Evolutionary conservation across 345 rosid species (phyloP), one percentile per base, ranked within the genome.

Genomic region (Mangifera indica): DNA sequence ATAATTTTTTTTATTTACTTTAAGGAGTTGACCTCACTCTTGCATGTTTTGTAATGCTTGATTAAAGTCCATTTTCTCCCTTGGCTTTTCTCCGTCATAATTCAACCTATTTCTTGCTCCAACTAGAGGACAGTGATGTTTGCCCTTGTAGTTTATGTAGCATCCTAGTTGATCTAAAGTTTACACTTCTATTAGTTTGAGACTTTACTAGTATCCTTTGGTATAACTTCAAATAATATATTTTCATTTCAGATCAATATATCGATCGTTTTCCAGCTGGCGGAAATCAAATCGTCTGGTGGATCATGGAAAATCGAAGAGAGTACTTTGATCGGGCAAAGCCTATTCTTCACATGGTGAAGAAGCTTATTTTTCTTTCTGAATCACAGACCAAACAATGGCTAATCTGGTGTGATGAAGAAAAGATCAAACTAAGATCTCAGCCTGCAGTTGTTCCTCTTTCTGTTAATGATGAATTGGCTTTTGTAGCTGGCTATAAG

Each of bases 241-340:
- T 60, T 68, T 42, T 75, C 76, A 75, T 82, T 83, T 66, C 87
- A 93, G 97, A 93, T 79, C 96, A 91, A 79, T 93, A 91, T 77
- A 87, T 93, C 22, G 82, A 84, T 65, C 95, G 77, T 69, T 91
- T 84, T 80, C 97, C 98, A 46, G 91, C 97, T 78, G 98, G 93
- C 66, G 97, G 93, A 48, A 89, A 95, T 87, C 98, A 94, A 82
- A 83, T 94, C 63, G 92, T 86, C 71, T 94, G 97, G 98, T 94
- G 98, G 98, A 89, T 94, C 56, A 92, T 94, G 98, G 98, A 92
- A 82, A 94, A 94, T 81, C 84, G 97, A 71, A 75, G 86, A 70
- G 98, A 94, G 78, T 94, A 92, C 81, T 94, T 94, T 80, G 91
- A 92, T 70, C 87, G 98, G 67, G 77, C 97, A 25, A 92, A 89